Evolutionary conservation across 2,329 filamentous ascomycete genomes (phyloP).

Genomic region (Pseudogymnoascus verrucosus): DNA sequence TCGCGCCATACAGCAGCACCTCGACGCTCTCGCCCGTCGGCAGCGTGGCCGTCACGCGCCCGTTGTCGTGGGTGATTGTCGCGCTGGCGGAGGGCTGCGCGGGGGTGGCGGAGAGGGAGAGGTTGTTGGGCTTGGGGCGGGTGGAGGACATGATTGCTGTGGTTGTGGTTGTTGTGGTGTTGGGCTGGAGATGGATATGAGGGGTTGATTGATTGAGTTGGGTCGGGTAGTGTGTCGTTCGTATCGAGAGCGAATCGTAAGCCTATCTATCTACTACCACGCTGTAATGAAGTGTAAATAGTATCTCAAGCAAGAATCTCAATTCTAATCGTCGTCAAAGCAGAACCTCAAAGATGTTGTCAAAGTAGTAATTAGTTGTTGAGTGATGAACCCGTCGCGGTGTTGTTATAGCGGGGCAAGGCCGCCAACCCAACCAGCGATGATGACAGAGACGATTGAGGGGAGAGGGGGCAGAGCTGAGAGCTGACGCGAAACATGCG

Average conservation of each 20-base stretch:
- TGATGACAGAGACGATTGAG: conserved; percentile 1
- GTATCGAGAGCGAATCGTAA: neutral
- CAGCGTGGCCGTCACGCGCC: conserved; percentile 68
- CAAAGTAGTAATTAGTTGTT: neutral
- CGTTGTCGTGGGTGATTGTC: conserved; percentile 62
- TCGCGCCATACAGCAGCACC: conserved; percentile 84
- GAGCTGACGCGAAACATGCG: neutral
- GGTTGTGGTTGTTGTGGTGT: neutral
- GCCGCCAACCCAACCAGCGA: neutral
- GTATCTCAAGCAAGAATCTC: neutral
- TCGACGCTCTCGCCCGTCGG: conserved; percentile 82
- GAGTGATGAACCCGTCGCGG: neutral
- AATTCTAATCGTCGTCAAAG: neutral
- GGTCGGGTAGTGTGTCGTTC: neutral
- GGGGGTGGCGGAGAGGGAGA: conserved; percentile 61
- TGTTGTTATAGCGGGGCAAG: conserved; percentile 2
- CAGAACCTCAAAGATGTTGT: neutral
- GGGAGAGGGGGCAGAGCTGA: neutral
- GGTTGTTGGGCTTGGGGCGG: neutral
- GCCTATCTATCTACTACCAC: neutral
- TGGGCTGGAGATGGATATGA: neutral
- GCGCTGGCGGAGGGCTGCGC: conserved; percentile 67
- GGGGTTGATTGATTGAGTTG: conserved; percentile 4
- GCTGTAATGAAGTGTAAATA: neutral
- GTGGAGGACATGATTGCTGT: neutral